Percentiles rank a stretch among this genome's conserved stretches.
Conservation (phyloP, 192 early-diverging fungal genomes). For the Entrophospora sp. region DNA sequence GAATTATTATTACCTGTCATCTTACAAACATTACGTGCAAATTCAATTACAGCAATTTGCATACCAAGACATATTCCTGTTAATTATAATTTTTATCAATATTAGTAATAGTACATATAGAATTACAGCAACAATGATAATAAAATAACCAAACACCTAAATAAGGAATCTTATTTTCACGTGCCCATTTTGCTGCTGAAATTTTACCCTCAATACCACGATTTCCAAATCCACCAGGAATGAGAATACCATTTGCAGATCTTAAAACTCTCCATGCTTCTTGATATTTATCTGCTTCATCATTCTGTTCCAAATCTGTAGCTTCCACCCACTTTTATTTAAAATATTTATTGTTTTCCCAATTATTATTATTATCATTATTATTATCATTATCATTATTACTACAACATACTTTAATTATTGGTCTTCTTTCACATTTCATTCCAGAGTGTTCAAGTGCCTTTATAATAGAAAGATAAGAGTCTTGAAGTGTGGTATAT, state of each 20-base stretch:
- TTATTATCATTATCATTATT: neutral
- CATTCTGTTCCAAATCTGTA: conserved; percentile 72
- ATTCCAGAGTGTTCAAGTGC: conserved; percentile 96
- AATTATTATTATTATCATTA: neutral
- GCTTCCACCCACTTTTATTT: conserved; percentile 85
- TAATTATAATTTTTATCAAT: neutral
- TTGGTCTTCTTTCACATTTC: conserved; percentile 76
- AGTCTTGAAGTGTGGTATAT: conserved; percentile 92
- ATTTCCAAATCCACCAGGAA: conserved; percentile 95
- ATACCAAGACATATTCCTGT: conserved; percentile 85
- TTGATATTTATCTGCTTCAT: conserved; percentile 81
- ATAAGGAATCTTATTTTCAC: conserved; percentile 95
- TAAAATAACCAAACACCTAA: conserved; percentile 44
- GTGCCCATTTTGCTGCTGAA: conserved; percentile 89
- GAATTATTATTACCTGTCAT: conserved; percentile 30
- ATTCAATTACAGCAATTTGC: conserved; percentile 96
- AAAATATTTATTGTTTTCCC: neutral
- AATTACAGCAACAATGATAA: too few species aligned
- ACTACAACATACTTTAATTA: conserved; percentile 41
- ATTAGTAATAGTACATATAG: neutral
- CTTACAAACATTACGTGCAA: conserved; percentile 86
- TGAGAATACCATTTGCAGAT: conserved; percentile 85
- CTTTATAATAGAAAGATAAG: conserved; percentile 95
- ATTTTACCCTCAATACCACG: conserved; percentile 97
- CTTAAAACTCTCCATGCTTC: conserved; percentile 91